Conservation (phyloP, 129 eudicot species). For the Chrysanthemum lavandulifolium region DNA sequence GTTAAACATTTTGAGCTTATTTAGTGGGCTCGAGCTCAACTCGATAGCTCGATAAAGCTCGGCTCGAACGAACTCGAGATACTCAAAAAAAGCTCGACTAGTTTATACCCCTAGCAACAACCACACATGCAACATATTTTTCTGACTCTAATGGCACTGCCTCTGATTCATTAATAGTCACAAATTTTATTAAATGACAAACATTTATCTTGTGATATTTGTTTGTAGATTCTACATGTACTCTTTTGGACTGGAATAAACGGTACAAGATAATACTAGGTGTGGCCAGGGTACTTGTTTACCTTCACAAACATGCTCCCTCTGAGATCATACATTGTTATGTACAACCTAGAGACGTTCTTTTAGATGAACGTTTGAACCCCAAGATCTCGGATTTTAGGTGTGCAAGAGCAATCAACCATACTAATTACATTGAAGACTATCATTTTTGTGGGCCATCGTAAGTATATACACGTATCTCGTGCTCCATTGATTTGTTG, state of each 20-base stretch:
- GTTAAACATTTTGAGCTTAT: no score
- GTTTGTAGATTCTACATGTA: background rate
- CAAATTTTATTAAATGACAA: background rate
- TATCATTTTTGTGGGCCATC: no score
- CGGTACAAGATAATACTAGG: background rate
- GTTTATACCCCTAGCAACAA: no score
- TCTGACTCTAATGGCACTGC: no score
- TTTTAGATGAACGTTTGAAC: background rate
- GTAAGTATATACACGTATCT: no score
- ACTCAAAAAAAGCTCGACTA: no score
- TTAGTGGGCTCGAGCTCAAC: no score
- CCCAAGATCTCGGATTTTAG: background rate
- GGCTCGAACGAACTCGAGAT: no score
- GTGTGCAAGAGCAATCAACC: background rate
- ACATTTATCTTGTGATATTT: background rate
- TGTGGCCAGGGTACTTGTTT: conserved; percentile 4
- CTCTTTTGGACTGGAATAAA: conserved; percentile 5
- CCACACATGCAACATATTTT: no score
- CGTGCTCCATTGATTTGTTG: no score
- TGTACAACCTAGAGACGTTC: background rate
- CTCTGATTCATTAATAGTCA: no score
- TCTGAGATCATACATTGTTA: conserved; percentile 1
- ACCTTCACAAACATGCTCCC: conserved; percentile 18
- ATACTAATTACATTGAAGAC: background rate
- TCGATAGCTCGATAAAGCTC: no score